Conservation (phyloP, 1,139 yeast genomes). For the Lodderomyces jiufengensis region DNA sequence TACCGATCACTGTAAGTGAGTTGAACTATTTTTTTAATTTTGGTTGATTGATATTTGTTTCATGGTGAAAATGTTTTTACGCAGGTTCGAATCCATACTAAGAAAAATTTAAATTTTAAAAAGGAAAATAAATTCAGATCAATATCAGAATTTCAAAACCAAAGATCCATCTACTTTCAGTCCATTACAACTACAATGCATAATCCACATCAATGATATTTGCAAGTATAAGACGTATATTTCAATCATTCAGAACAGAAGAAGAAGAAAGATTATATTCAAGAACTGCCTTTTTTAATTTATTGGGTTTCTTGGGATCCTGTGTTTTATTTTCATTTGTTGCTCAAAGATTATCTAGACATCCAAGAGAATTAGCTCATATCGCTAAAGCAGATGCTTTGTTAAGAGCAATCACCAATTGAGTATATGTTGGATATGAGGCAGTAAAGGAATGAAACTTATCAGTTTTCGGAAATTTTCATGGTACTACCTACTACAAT, state of each 20-base stretch:
- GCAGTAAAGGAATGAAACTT: background rate
- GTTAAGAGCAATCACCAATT: conserved; percentile 17
- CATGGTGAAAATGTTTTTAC: background rate
- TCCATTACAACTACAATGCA: background rate
- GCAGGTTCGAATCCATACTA: conserved; percentile 13
- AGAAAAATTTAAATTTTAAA: too few relatives aligned
- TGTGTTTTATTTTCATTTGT: conserved; percentile 78
- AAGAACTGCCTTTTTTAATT: conserved; percentile 75
- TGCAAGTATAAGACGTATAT: conserved; percentile 70
- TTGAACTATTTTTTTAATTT: conserved; percentile 26
- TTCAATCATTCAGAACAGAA: conserved; percentile 79
- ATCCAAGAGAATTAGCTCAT: conserved; percentile 34
- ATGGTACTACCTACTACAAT: too few relatives aligned
- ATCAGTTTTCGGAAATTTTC: too few relatives aligned
- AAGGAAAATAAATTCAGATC: too few relatives aligned
- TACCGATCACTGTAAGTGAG: conserved; percentile 70
- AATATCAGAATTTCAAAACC: too few relatives aligned
- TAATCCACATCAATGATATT: conserved; percentile 38
- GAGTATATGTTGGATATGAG: background rate
- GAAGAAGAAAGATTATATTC: conserved; percentile 80
- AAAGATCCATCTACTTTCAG: background rate
- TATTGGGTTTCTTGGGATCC: conserved; percentile 75
- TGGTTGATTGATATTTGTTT: background rate
- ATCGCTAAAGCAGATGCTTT: conserved; percentile 29
- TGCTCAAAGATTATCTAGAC: conserved; percentile 59